Percentiles rank a stretch among this genome's conserved stretches.
Evolutionary conservation across 495 filamentous ascomycete species (phyloP).

Genomic region (Pyronema omphalodes): DNA sequence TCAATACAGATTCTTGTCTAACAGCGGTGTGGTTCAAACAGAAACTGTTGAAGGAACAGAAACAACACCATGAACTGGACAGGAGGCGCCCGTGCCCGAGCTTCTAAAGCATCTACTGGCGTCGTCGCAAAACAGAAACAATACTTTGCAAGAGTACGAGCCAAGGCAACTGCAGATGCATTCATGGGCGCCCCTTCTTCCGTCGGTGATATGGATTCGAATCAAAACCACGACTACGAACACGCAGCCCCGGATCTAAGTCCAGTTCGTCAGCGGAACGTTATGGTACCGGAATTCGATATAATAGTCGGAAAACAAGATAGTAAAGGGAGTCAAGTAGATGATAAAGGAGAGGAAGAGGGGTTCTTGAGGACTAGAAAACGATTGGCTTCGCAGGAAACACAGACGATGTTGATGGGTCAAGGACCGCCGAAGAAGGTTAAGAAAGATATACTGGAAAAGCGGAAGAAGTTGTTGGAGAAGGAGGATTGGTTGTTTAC

Average conservation of each 20-base stretch:
- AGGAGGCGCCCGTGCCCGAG: slow-evolving; percentile 5
- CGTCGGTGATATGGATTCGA: not conserved
- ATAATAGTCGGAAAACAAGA: not conserved
- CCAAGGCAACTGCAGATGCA: not conserved
- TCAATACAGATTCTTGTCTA: too few species aligned
- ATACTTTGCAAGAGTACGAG: slow-evolving; percentile 7
- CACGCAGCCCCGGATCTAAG: not conserved
- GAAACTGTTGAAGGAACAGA: too few species aligned
- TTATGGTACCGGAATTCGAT: not conserved
- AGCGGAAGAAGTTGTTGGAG: not conserved
- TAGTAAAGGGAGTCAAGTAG: not conserved
- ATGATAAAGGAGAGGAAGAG: not conserved
- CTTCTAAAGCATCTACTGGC: not conserved
- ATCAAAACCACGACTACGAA: not conserved
- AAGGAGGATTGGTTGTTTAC: slow-evolving; percentile 3
- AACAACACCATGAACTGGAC: slow-evolving; percentile 7
- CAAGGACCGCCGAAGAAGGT: not conserved
- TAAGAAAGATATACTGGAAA: not conserved
- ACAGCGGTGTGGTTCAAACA: too few species aligned
- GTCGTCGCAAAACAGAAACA: not conserved
- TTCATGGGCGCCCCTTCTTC: not conserved
- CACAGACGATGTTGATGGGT: not conserved
- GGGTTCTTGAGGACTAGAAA: not conserved
- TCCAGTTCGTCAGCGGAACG: not conserved
- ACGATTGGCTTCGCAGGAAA: not conserved